Evolutionary conservation across 495 filamentous ascomycete genomes (phyloP), one percentile per base, ranked within the genome.

Genomic region (Annulohypoxylon nitens): DNA sequence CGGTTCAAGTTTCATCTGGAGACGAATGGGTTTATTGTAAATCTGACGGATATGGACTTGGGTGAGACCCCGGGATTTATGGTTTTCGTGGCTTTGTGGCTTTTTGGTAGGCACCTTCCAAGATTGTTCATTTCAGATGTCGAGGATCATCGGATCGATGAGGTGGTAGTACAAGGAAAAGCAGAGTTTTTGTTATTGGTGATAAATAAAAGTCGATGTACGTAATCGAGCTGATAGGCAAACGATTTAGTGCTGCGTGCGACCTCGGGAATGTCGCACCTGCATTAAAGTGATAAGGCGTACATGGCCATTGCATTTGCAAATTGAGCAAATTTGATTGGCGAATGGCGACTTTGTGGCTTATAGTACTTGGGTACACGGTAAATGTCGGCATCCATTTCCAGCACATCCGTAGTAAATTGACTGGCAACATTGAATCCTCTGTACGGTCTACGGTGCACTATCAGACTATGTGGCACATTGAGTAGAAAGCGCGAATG

Each of bases 1-100:
- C 12, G 87, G 86, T 3, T 75, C 83, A 20, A 83, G 84, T 41
- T 83, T 81, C 58, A 12, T 87, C 20, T 85, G 87, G 78, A 84
- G 63, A 59, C 67, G 71, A 18, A 30, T 74, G 23, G 71, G 71
- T 2, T 53, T 74, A 45, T 58, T 74, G 67, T 74, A 30, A 74
- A 62, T 12, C 11, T 66, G 26, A n/a, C 50, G 10, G 12, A 3
- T 18, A 5, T 7, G 34, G n/a, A 30, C 11, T 57, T 55, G 43
- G 16, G 18, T 61, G 16, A 20, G 30, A 41, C 37, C 8, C 34
- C 10, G 20, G 26, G 58, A 63, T 10, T 34, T 64, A 48, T 65
- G 62, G 62, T 50, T 37, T 57, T 37, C 11, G 9, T 30, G 30
- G 30, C 30, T 30, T 37, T 16, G 9, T 30, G 30, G 30, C 30